Conservation (phyloP, 306 rosid genomes). For the Psophocarpus tetragonolobus region DNA sequence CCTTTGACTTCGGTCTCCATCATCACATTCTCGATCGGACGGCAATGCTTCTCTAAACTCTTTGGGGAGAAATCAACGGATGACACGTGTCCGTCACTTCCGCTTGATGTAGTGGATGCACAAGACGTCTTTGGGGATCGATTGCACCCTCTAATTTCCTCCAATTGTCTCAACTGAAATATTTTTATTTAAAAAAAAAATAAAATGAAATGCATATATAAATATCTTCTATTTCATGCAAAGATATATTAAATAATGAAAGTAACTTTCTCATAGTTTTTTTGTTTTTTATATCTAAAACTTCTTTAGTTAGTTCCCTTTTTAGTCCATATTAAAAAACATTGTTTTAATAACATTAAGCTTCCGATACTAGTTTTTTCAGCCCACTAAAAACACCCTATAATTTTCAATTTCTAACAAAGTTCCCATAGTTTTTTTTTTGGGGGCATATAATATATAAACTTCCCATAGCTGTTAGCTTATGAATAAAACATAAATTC, state of each 20-base stretch:
- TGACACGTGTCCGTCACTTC: conserved; percentile 38
- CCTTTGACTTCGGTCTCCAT: conserved; percentile 72
- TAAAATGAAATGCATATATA: not conserved
- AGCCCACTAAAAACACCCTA: not conserved
- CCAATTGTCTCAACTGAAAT: conserved; percentile 39
- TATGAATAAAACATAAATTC: no score
- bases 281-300: no score
- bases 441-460: no score
- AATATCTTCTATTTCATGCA: not conserved
- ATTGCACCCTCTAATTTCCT: conserved; percentile 43
- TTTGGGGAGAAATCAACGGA: conserved; percentile 57
- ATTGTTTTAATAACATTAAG: no score
- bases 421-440: not conserved
- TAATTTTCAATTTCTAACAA: not conserved
- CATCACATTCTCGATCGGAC: conserved; percentile 68
- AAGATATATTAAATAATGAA: not conserved
- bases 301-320: not conserved
- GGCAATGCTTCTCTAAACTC: conserved; percentile 86
- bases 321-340: not conserved
- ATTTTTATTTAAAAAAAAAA: not conserved
- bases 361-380: no score
- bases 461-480: no score
- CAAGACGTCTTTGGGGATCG: conserved; percentile 42
- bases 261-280: no score
- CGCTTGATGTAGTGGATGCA: conserved; percentile 46